These are phyloP conservation scores for Digitaria exilis DNA, from an alignment of 202 grass and related monocot genomes.

Conservation along the genomic window DNA sequence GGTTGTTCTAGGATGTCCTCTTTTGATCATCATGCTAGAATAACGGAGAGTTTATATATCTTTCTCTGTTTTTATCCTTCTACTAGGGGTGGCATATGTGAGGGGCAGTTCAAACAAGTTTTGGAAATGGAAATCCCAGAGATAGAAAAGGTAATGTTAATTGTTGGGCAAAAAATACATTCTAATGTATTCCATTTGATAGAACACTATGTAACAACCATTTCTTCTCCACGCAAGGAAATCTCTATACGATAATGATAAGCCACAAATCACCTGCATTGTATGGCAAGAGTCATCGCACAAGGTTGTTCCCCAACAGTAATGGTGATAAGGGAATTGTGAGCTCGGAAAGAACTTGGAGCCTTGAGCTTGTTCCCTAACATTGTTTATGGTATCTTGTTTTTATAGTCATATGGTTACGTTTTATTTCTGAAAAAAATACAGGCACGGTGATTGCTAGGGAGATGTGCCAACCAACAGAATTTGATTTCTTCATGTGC, in stretches of 20 bases:
- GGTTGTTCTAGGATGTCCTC: too few relatives aligned
- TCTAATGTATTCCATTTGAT: not conserved
- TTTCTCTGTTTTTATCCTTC: not conserved
- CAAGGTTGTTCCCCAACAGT: slow-evolving; percentile 46
- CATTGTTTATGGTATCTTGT: not conserved
- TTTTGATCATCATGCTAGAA: too few relatives aligned
- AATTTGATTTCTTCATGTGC: slow-evolving; percentile 80
- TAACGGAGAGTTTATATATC: not conserved
- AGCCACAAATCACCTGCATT: slow-evolving; percentile 77
- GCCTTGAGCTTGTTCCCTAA: not conserved
- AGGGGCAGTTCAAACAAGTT: slow-evolving; percentile 47
- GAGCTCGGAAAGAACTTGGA: not conserved
- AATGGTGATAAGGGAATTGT: not conserved
- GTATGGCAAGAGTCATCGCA: slow-evolving; percentile 82
- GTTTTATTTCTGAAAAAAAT: slow-evolving; percentile 18
- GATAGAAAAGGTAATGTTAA: slow-evolving; percentile 45
- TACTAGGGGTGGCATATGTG: slow-evolving; percentile 51
- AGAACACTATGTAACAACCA: not conserved
- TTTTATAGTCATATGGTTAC: not conserved
- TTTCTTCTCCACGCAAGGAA: slow-evolving; percentile 50
- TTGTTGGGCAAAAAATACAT: not conserved
- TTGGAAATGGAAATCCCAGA: slow-evolving; percentile 36
- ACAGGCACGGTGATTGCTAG: slow-evolving; percentile 69
- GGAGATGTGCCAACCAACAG: slow-evolving; percentile 66
- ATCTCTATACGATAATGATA: slow-evolving; percentile 33